These are phyloP conservation scores for Diplogelasinospora grovesii DNA, from an alignment of 495 filamentous ascomycete genomes.

Conservation along the genomic window DNA sequence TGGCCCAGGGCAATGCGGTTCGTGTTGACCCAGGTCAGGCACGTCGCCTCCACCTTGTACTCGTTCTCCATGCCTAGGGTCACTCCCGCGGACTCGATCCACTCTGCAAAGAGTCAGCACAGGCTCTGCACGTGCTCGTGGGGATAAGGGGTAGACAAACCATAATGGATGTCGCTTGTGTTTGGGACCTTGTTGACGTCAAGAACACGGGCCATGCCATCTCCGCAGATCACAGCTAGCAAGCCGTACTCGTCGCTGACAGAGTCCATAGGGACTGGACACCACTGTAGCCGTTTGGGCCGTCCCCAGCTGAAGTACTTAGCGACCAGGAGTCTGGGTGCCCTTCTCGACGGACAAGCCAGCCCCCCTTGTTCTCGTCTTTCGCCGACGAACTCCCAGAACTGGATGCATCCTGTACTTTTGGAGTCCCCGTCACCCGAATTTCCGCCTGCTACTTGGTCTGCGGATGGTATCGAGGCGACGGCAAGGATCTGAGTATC, in stretches of 20 bases:
- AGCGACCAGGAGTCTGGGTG: conserved; percentile 22
- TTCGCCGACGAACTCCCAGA: conserved; percentile 33
- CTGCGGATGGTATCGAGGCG: conserved; percentile 36
- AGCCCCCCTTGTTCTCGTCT: conserved; percentile 9
- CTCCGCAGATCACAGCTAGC: conserved; percentile 34
- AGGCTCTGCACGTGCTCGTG: background rate
- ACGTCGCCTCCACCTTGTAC: conserved; percentile 37
- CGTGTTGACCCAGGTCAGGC: conserved; percentile 41
- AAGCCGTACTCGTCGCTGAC: conserved; percentile 21
- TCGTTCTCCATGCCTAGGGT: conserved; percentile 35
- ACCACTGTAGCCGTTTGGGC: conserved; percentile 38
- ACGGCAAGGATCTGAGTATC: conserved; percentile 37
- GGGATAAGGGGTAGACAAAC: conserved; percentile 18
- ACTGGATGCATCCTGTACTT: conserved; percentile 30
- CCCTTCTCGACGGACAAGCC: conserved; percentile 12
- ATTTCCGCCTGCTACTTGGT: conserved; percentile 28
- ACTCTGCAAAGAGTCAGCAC: conserved; percentile 20
- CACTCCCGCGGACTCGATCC: conserved; percentile 31
- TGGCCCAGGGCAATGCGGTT: conserved; percentile 42
- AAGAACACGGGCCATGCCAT: conserved; percentile 37
- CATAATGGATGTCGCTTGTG: conserved; percentile 20
- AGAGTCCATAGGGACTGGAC: conserved; percentile 30
- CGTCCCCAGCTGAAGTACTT: conserved; percentile 38
- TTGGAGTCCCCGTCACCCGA: conserved; percentile 14
- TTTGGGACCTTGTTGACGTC: conserved; percentile 25